Evolutionary conservation across 495 filamentous ascomycete species (phyloP).

Genomic region (Extremus antarcticus): DNA sequence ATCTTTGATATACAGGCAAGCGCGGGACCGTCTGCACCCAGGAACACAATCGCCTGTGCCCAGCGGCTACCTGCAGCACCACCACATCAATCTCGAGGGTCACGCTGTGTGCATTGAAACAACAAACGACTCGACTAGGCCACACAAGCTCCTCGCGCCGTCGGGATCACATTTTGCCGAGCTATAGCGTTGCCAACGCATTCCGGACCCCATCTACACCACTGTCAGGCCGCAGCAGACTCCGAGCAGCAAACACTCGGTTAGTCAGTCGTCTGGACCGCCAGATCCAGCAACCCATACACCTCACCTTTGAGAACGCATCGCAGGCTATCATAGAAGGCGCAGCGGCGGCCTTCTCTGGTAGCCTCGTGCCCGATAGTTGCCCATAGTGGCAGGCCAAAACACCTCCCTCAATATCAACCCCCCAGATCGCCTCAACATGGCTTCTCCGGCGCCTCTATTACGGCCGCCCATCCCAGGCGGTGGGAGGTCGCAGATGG

Average conservation of each 20-base stretch:
- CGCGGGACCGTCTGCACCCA: background rate
- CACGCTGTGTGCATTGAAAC: background rate
- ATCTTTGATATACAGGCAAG: too few relatives aligned
- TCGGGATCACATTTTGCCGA: too few relatives aligned
- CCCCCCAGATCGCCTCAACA: conserved; percentile 32
- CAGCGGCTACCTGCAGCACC: background rate
- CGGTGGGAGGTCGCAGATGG: conserved; percentile 45
- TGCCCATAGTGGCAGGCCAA: conserved; percentile 14
- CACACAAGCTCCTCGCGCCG: too few relatives aligned
- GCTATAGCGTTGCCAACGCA: background rate
- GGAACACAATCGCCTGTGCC: background rate
- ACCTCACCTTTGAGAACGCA: background rate
- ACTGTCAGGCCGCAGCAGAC: background rate
- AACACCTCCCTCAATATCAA: conserved; percentile 2
- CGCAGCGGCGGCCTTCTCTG: conserved; percentile 11
- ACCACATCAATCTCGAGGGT: background rate
- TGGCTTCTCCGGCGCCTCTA: conserved; percentile 70
- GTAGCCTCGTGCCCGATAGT: conserved; percentile 4
- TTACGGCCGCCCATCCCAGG: conserved; percentile 76
- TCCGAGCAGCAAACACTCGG: background rate
- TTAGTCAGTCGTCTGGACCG: too few relatives aligned
- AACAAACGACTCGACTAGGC: background rate
- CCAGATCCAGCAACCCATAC: background rate
- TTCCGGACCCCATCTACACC: background rate
- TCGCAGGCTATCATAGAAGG: conserved; percentile 19